These are phyloP conservation scores for Puccinia triticina DNA, from an alignment of 1,284 basidiomycete genomes.

Conservation along the genomic window DNA sequence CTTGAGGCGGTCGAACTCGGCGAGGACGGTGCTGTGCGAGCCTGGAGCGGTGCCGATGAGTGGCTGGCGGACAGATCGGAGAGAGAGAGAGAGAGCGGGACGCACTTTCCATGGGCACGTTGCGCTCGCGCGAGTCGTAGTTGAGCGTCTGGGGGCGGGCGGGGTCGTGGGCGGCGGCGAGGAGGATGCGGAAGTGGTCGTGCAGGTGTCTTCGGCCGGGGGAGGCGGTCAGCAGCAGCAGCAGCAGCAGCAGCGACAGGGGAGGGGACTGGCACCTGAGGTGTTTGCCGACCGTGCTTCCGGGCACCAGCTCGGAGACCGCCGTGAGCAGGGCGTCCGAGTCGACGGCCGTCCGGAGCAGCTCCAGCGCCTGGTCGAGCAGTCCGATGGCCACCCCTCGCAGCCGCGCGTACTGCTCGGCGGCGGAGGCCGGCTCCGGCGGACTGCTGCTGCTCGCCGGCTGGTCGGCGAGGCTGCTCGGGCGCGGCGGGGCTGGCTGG, in stretches of 20 bases:
- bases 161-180: not conserved
- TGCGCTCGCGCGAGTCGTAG: conserved; percentile 1
- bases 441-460: too few relatives aligned
- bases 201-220: conserved; percentile 21
- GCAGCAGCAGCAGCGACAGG: not conserved
- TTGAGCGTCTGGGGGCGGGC: not conserved
- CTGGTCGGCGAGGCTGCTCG: too few relatives aligned
- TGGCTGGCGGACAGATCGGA: too few relatives aligned
- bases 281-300: conserved; percentile 47
- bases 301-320: conserved; percentile 13
- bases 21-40: too few relatives aligned
- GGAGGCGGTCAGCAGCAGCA: not conserved
- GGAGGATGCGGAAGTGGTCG: conserved; percentile 26
- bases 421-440: not conserved
- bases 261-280: conserved; percentile 13
- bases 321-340: not conserved
- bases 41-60: too few relatives aligned
- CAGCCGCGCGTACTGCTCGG: not conserved
- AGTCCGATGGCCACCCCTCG: not conserved
- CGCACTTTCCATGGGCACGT: conserved; percentile 40
- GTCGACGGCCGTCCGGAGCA: conserved; percentile 17
- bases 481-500: too few relatives aligned
- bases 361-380: conserved; percentile 21
- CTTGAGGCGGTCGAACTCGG: too few relatives aligned
- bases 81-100: not conserved